Evolutionary conservation across 805 yeast species (phyloP), one percentile per base, ranked within the genome.

Genomic region (Lipomyces sp.): DNA sequence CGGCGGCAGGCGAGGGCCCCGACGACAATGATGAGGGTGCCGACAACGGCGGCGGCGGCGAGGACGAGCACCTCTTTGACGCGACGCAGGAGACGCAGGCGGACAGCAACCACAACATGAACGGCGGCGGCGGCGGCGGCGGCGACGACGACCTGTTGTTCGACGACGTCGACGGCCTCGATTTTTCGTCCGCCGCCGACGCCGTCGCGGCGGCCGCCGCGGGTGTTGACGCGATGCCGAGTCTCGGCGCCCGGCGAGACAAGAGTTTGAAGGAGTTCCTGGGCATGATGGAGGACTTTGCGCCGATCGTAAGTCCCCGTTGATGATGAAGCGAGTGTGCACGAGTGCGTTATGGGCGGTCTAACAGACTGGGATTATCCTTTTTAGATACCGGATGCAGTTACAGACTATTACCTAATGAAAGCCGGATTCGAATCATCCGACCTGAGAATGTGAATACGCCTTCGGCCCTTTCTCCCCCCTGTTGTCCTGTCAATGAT

Each of bases 241-340:
- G 47, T 16, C 24, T 53, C 8, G 59, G 53, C 5, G 45, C 43
- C 19, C 45, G 57, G 19, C 28, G 59, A 21, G 95, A 88, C 63
- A 86, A 85, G 62, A 82, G 93, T 0, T 71, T 93, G 46, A 80
- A 83, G 60, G 98, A 93, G 61, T 82, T 93, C 32, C 73, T 93
- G 26, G 84, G 83, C 31, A 74, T 89, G 74, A 84, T 93, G 91
- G 95, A 88, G 58, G 96, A 89, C 52, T 88, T 83, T 65, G 87
- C 96, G 2, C 98, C 98, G 1, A 83, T 91, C 31, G 91, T 93
- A 91, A 65, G 90, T 22, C 11, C 85, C 95, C 0, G 96, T 90
- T 64, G 91, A 88, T 66, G 91, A 90, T 86, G n/a, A 83, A 83
- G 63, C 83, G 84, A 83, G 50, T 80, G 91, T 26, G 65, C 61